phyloP scores from a whole-genome alignment of 768 basidiomycete genomes.

The Suillus placidus region DNA sequence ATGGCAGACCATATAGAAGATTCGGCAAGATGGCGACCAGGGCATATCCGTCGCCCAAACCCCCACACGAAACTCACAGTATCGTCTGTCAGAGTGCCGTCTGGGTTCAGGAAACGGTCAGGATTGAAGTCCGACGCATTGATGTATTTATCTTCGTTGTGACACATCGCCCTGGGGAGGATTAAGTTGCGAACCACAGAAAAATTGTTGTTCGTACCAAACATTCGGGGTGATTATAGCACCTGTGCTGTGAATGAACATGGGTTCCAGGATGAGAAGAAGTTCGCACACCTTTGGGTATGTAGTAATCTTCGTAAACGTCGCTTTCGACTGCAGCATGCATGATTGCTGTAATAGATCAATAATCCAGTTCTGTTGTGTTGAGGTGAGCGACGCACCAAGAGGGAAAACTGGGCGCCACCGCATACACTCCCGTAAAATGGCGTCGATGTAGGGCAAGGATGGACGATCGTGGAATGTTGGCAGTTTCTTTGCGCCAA shows the following conservation, averaged over 20 bases:
- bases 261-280: not conserved
- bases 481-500: constrained; percentile 16
- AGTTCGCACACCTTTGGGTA: constrained; percentile 44
- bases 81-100: constrained; percentile 12
- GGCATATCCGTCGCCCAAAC: constrained; percentile 12
- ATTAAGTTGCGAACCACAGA: constrained; percentile 13
- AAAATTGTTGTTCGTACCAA: constrained; percentile 4
- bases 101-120: constrained; percentile 47
- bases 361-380: not conserved
- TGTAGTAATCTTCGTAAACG: constrained; percentile 46
- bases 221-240: constrained; percentile 1
- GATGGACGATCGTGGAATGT: constrained; percentile 18
- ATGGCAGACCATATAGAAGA: constrained; percentile 14
- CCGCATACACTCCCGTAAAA: constrained; percentile 17
- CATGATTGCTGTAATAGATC: constrained; percentile 14
- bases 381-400: constrained; percentile 11
- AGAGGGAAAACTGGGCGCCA: constrained; percentile 19
- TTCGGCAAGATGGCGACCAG: constrained; percentile 8
- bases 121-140: constrained; percentile 54
- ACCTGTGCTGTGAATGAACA: constrained; percentile 6
- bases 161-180: constrained; percentile 40
- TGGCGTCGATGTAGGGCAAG: constrained; percentile 19
- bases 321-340: constrained; percentile 39
- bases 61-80: constrained; percentile 6
- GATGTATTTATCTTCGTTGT: constrained; percentile 52